Evolutionary conservation across 345 rosid genomes (phyloP), one percentile per base, ranked within the genome.

Genomic region (Alliaria petiolata): DNA sequence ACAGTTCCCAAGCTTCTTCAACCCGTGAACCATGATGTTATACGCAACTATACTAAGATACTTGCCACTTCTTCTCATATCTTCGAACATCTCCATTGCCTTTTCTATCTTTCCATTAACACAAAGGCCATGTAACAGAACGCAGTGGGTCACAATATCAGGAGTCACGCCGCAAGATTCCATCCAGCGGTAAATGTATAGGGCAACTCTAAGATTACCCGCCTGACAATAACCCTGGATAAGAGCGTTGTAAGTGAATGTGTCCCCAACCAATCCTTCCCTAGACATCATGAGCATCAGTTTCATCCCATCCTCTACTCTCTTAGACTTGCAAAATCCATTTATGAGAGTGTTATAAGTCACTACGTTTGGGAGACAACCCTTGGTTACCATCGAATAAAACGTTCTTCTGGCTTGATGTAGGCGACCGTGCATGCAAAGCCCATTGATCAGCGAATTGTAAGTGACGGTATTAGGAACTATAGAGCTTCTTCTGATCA

Each of bases 201-300:
- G n/a, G n/a, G 70, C 77, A 25, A 36, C 58, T 3, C 4, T 38
- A 4, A 72, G 65, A 16, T 72, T 72, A 6, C 53, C 78, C 16
- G 12, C 61, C 20, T 39, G 46, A 51, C 55, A 50, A 33, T 17
- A 67, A 0, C 74, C 74, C 6, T 51, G 61, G 72, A 74, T 74
- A 59, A 74, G 78, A 31, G 55, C 59, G 55, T 59, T 66, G 69
- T 67, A 74, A 42, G 72, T 58, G 62, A 66, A 33, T 10, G 47
- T 1, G 36, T 74, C 61, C 2, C 67, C 62, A 19, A 50, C 25
- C 9, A 67, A 6, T 33, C 78, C 78, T 59, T 30, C n/a, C n/a
- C n/a, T n/a, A n/a, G 11, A 38, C n/a, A n/a, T n/a, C n/a, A n/a
- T 14, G 22, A 42, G 28, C 5, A 74, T 67, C 58, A 75, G 69